A percentile compares a stretch with the other conserved stretches of the same genome.
Conservation (phyloP, 495 filamentous ascomycete species). For the Penicillium cinerascens region DNA sequence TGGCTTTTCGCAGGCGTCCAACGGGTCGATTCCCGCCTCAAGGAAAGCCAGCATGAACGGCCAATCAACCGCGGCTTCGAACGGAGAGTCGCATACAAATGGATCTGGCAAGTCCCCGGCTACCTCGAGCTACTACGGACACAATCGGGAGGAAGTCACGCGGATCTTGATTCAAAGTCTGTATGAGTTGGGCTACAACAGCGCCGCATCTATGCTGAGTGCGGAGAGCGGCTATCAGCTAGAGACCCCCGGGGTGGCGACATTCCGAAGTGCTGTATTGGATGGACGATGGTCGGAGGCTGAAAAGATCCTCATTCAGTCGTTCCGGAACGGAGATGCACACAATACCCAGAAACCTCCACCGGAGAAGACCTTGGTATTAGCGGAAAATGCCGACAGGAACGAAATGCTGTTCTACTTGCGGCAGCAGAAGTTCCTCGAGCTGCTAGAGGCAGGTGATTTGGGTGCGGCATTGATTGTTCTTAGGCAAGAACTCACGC, state of each 20-base stretch:
- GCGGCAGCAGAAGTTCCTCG: slow-evolving; percentile 91
- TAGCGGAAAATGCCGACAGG: slow-evolving; percentile 56
- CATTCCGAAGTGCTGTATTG: slow-evolving; percentile 78
- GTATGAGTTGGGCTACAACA: slow-evolving; percentile 78
- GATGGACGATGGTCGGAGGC: slow-evolving; percentile 81
- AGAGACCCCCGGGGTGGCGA: slow-evolving; percentile 78
- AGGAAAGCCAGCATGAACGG: slow-evolving; percentile 52
- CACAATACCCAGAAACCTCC: slow-evolving; percentile 20
- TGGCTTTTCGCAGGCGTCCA: slow-evolving; percentile 47
- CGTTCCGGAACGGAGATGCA: slow-evolving; percentile 23
- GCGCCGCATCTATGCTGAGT: slow-evolving; percentile 67
- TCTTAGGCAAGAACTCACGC: slow-evolving; percentile 82
- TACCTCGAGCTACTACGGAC: slow-evolving; percentile 61
- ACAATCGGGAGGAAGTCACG: slow-evolving; percentile 91
- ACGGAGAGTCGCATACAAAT: slow-evolving; percentile 46
- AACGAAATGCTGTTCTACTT: slow-evolving; percentile 73
- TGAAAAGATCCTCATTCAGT: slow-evolving; percentile 72
- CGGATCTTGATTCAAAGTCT: slow-evolving; percentile 89
- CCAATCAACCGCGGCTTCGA: slow-evolving; percentile 32
- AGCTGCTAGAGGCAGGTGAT: slow-evolving; percentile 77
- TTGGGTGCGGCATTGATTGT: slow-evolving; percentile 71
- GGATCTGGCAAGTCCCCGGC: slow-evolving; percentile 40
- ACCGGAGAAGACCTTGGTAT: slow-evolving; percentile 34
- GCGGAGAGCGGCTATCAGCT: slow-evolving; percentile 85
- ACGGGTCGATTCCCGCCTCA: slow-evolving; percentile 37